A percentile compares a stretch with the other conserved stretches of the same genome.
Evolutionary conservation across 306 rosid species (phyloP).

Genomic region (Glycine tomentella): DNA sequence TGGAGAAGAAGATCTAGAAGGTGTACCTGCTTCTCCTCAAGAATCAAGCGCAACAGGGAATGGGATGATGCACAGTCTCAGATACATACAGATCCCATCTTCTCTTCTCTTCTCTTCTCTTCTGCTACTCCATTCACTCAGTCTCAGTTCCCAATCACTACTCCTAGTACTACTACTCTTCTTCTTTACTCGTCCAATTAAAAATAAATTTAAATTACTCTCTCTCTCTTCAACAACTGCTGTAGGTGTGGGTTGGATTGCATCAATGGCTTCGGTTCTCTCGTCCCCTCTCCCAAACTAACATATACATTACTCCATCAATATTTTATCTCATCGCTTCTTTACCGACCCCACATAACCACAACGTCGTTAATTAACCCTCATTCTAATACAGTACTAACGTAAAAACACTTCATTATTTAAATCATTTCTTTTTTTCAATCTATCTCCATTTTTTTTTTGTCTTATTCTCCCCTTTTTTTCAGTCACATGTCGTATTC

Average conservation of each 20-base stretch:
- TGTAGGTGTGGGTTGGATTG: neutral
- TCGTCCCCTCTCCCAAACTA: neutral
- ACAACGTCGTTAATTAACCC: neutral
- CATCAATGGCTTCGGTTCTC: neutral
- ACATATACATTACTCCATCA: too few relatives aligned
- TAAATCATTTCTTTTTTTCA: neutral
- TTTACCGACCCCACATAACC: neutral
- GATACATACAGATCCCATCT: neutral
- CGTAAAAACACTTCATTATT: neutral
- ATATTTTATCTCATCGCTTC: neutral
- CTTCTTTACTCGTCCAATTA: too few relatives aligned
- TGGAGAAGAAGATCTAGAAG: neutral
- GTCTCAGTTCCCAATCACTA: neutral
- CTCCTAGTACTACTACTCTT: too few relatives aligned
- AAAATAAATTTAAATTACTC: neutral
- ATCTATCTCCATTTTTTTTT: neutral
- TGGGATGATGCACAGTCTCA: neutral
- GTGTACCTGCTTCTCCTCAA: neutral
- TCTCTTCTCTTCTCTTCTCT: neutral
- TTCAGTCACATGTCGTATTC: neutral
- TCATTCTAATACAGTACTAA: too few relatives aligned
- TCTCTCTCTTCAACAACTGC: neutral
- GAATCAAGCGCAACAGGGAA: neutral
- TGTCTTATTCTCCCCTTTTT: neutral
- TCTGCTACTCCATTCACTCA: neutral